A percentile compares a stretch with the other conserved stretches of the same genome.
Conservation (phyloP, 345 rosid species). For the Brassica nigra region DNA sequence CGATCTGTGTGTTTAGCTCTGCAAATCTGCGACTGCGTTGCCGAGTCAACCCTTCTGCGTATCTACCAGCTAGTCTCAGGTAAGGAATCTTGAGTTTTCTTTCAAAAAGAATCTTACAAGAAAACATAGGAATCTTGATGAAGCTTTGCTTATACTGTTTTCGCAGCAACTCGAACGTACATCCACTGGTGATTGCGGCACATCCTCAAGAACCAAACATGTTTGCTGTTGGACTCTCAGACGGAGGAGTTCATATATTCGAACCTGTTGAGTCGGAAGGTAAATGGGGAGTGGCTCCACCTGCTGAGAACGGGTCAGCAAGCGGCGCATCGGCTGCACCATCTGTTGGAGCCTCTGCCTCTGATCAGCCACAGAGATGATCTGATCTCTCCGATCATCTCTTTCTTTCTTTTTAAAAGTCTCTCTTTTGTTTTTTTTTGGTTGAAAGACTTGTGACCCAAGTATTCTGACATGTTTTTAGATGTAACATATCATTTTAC, state of each 20-base stretch:
- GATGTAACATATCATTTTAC: constrained; percentile 32
- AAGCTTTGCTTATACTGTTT: constrained; percentile 2
- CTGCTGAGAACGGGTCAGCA: constrained; percentile 82
- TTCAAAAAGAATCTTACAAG: neutral
- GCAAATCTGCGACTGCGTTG: constrained; percentile 73
- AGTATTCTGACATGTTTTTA: constrained; percentile 37
- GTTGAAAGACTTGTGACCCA: constrained; percentile 33
- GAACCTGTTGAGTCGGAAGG: constrained; percentile 95
- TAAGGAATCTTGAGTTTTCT: constrained; percentile 33
- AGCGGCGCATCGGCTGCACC: constrained; percentile 62
- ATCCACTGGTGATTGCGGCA: constrained; percentile 92
- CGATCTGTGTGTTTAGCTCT: constrained; percentile 78
- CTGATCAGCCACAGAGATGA: constrained; percentile 90
- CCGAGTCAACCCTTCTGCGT: constrained; percentile 77
- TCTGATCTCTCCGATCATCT: constrained; percentile 25
- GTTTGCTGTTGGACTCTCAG: constrained; percentile 91
- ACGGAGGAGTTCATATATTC: constrained; percentile 92
- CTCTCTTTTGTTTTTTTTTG: neutral
- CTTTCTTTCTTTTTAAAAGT: neutral
- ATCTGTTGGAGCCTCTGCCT: constrained; percentile 70
- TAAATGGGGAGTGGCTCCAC: constrained; percentile 93
- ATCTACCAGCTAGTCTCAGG: constrained; percentile 84
- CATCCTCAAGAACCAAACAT: constrained; percentile 95
- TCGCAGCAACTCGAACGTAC: constrained; percentile 70
- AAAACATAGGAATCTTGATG: neutral